phyloP scores from a whole-genome alignment of 371 early-diverging fungal species.

The Smittium culicis region DNA sequence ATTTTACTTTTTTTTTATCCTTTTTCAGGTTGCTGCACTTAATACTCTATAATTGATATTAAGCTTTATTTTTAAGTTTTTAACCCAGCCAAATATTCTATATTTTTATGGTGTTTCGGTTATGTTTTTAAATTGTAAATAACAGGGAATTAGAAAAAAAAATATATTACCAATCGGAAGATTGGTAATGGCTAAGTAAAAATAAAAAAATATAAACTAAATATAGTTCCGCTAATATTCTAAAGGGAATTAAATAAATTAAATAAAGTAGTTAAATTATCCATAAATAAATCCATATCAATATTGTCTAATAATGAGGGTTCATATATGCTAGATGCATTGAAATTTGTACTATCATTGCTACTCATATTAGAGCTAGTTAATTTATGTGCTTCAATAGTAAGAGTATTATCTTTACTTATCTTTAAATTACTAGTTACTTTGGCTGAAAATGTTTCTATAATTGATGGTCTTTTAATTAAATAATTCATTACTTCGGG shows the following conservation, averaged over 20 bases:
- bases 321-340: background rate
- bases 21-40: background rate
- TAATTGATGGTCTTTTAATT: slow-evolving; percentile 17
- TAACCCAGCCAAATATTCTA: background rate
- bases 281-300: background rate
- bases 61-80: background rate
- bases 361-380: background rate
- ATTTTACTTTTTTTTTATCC: slow-evolving; percentile 10
- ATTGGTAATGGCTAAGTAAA: too few species aligned
- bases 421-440: slow-evolving; percentile 1
- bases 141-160: too few species aligned
- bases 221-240: background rate
- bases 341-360: background rate
- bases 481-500: slow-evolving; percentile 13
- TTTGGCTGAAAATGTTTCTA: slow-evolving; percentile 12
- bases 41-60: background rate
- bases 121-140: too few species aligned
- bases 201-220: too few species aligned
- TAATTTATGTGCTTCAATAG: background rate
- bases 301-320: background rate
- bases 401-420: background rate
- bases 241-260: background rate
- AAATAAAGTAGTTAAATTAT: background rate
- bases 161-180: too few species aligned
- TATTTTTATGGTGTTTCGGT: background rate